These are phyloP conservation scores for Aphanomyces invadans DNA, from an alignment of 352 stramenopile species.

Conservation along the genomic window DNA sequence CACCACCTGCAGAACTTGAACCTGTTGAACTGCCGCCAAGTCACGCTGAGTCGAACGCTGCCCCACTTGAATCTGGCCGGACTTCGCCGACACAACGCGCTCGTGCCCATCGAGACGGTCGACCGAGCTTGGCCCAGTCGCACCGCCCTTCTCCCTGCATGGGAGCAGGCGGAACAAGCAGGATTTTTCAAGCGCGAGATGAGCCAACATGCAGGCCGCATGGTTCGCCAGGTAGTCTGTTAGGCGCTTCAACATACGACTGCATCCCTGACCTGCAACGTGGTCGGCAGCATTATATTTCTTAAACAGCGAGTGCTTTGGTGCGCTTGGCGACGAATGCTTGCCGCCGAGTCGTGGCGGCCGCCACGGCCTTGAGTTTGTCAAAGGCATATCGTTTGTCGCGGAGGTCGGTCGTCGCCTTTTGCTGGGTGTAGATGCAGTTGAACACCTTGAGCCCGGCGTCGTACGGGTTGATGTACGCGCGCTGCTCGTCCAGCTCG, in stretches of 20 bases:
- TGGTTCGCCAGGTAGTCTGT: background rate
- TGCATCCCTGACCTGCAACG: too few relatives aligned
- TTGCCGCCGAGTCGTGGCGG: background rate
- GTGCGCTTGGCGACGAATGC: too few relatives aligned
- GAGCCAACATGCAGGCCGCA: background rate
- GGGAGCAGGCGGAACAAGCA: background rate
- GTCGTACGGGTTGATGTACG: constrained; percentile 24
- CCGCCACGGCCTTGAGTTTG: background rate
- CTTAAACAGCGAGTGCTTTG: too few relatives aligned
- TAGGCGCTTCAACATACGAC: too few relatives aligned
- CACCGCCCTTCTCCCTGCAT: background rate
- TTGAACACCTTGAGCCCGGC: constrained; percentile 21
- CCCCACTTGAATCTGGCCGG: constrained; percentile 68
- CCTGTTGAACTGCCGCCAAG: constrained; percentile 74
- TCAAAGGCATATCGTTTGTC: constrained; percentile 14
- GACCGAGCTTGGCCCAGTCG: background rate
- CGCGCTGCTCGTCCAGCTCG: constrained; percentile 16
- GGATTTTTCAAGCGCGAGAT: background rate
- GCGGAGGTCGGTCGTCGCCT: background rate
- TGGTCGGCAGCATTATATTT: too few relatives aligned
- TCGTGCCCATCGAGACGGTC: constrained; percentile 40
- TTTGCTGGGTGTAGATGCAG: constrained; percentile 23
- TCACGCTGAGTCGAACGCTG: constrained; percentile 61
- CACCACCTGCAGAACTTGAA: constrained; percentile 54
- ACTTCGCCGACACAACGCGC: constrained; percentile 66